Evolutionary conservation across 2,329 filamentous ascomycete genomes (phyloP).

Genomic region (Amauroascus niger): DNA sequence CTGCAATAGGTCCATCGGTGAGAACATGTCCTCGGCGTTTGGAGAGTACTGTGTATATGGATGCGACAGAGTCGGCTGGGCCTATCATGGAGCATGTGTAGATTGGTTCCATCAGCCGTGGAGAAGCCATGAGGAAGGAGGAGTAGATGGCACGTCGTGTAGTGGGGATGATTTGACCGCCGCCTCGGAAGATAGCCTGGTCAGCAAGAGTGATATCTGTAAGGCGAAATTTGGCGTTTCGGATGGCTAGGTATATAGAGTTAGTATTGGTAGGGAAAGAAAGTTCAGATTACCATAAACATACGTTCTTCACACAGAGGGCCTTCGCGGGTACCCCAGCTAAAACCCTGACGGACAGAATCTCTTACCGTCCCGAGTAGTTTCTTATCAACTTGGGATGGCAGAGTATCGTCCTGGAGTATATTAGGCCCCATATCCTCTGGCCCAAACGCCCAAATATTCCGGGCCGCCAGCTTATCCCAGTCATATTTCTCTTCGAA

Average conservation of each 20-base stretch:
- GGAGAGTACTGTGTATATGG: conserved; percentile 84
- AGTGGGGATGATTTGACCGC: conserved; percentile 95
- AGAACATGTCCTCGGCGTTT: conserved; percentile 84
- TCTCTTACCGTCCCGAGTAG: conserved; percentile 78
- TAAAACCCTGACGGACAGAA: conserved; percentile 89
- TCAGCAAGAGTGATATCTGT: conserved; percentile 79
- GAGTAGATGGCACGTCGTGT: conserved; percentile 87
- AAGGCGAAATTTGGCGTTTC: conserved; percentile 94
- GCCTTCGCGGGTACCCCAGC: conserved; percentile 90
- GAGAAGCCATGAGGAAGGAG: conserved; percentile 93
- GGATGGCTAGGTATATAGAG: conserved; percentile 55
- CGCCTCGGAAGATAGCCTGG: conserved; percentile 88
- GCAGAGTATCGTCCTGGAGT: conserved; percentile 89
- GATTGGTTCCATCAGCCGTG: conserved; percentile 90
- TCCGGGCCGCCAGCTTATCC: conserved; percentile 86
- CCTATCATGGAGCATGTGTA: conserved; percentile 91
- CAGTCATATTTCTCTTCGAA: conserved; percentile 97
- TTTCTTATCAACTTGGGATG: conserved; percentile 90
- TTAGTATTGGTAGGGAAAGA: conserved; percentile 17
- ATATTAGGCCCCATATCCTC: conserved; percentile 94
- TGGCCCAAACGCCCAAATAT: conserved; percentile 97
- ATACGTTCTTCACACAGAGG: conserved; percentile 94
- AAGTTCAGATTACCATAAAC: conserved; percentile 31
- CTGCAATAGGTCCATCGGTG: conserved; percentile 85
- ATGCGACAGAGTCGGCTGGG: conserved; percentile 76